Conservation (phyloP, 495 filamentous ascomycete species). For the Daldinia grandis region DNA sequence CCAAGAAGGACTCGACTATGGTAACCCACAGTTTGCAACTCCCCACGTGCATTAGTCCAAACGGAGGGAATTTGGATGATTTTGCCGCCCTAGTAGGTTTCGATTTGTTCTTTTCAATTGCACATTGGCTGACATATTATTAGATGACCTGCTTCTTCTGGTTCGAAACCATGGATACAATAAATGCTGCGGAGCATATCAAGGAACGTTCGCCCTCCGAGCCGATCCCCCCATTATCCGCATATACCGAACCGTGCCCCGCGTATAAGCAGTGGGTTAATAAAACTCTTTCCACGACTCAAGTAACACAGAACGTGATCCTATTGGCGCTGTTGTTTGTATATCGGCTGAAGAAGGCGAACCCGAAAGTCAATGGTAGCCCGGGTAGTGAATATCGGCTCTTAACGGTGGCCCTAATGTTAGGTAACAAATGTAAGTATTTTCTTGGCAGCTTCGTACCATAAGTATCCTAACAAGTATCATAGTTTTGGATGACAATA, state of each 20-base stretch:
- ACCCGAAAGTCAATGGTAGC: constrained; percentile 86
- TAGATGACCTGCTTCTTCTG: constrained; percentile 97
- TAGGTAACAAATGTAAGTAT: constrained; percentile 93
- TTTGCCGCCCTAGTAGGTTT: constrained; percentile 79
- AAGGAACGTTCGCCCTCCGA: constrained; percentile 50
- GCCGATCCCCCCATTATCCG: constrained; percentile 63
- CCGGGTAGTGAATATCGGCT: constrained; percentile 95
- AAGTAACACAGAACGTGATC: constrained; percentile 97
- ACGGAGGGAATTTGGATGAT: constrained; percentile 76
- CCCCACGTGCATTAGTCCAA: constrained; percentile 75
- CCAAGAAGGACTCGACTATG: constrained; percentile 54
- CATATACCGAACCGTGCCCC: constrained; percentile 76
- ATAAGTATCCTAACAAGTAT: constrained; percentile 23
- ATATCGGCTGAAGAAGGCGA: constrained; percentile 88
- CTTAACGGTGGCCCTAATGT: constrained; percentile 95
- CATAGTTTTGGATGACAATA: constrained; percentile 94
- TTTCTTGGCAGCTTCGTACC: not conserved
- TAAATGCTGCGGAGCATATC: constrained; percentile 75
- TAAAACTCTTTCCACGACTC: constrained; percentile 88
- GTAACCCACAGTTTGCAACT: constrained; percentile 72
- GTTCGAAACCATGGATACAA: constrained; percentile 88
- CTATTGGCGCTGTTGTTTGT: constrained; percentile 91
- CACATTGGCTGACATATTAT: constrained; percentile 14
- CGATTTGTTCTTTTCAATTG: not conserved
- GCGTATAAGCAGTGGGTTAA: constrained; percentile 96